Evolutionary conservation across 495 filamentous ascomycete species (phyloP).

Genomic region (Ascobolus immersus): DNA sequence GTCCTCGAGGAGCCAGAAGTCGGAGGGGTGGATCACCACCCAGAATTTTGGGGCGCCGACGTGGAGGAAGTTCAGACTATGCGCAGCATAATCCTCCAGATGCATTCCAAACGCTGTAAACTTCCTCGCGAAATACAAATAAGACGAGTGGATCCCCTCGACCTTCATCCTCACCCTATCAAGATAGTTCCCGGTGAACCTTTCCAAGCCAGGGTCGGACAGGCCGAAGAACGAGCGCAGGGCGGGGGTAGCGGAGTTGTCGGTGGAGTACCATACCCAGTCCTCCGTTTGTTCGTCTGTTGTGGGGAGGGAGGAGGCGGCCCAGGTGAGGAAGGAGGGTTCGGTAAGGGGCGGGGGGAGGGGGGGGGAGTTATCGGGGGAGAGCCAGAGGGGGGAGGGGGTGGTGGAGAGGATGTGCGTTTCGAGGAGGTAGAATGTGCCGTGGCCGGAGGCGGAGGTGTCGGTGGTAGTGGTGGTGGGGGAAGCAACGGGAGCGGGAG

Average conservation of each 20-base stretch:
- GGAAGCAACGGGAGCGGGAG: neutral
- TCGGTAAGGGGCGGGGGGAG: neutral
- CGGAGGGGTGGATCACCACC: conserved; percentile 11
- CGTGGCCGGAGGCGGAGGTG: neutral
- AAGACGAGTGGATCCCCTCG: conserved; percentile 13
- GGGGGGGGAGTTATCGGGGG: neutral
- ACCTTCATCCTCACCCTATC: conserved; percentile 7
- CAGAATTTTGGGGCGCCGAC: conserved; percentile 13
- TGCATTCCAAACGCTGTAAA: conserved; percentile 14
- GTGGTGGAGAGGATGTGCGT: neutral
- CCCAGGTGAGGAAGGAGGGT: neutral
- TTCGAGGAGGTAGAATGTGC: neutral
- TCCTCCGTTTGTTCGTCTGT: conserved; percentile 6
- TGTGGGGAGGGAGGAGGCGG: neutral
- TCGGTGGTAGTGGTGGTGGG: neutral
- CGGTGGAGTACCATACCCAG: conserved; percentile 12
- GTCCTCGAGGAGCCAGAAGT: conserved; percentile 9
- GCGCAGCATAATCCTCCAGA: conserved; percentile 14
- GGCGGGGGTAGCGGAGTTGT: conserved; percentile 10
- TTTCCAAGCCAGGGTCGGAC: conserved; percentile 8
- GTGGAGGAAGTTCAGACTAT: conserved; percentile 15
- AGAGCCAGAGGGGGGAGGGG: neutral
- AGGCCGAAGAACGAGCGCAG: conserved; percentile 12
- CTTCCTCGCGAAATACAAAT: conserved; percentile 13
- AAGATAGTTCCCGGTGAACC: conserved; percentile 10